Conservation (phyloP, 2,329 filamentous ascomycete species). For the Ophiocordyceps sinensis region DNA sequence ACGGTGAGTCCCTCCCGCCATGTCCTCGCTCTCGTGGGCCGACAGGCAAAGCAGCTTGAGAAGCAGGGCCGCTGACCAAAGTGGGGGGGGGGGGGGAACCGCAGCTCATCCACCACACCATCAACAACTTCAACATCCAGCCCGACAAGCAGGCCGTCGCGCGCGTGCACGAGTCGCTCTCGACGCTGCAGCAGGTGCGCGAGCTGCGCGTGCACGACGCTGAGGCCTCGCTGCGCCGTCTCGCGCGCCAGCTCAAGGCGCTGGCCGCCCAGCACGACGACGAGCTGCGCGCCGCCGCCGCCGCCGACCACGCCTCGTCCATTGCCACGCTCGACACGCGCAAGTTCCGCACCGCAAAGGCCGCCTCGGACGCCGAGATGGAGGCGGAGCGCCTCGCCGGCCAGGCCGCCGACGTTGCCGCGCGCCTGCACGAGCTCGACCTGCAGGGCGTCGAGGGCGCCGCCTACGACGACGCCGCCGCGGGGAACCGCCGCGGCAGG, state of each 20-base stretch:
- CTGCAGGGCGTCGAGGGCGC: slow-evolving; percentile 70
- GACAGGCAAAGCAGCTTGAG: not conserved
- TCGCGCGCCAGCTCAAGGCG: slow-evolving; percentile 62
- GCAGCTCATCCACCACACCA: slow-evolving; percentile 58
- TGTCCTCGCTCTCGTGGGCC: not conserved
- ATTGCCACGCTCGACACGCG: slow-evolving; percentile 82
- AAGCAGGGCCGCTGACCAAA: not conserved
- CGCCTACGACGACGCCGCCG: slow-evolving; percentile 3
- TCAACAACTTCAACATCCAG: slow-evolving; percentile 86
- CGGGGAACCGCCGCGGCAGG: slow-evolving; percentile 13
- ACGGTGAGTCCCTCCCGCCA: slow-evolving; percentile 41
- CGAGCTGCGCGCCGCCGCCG: slow-evolving; percentile 60
- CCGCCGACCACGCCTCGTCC: slow-evolving; percentile 64
- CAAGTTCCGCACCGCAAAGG: slow-evolving; percentile 91
- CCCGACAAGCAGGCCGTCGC: slow-evolving; percentile 75
- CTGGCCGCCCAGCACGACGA: slow-evolving; percentile 60
- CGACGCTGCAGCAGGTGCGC: slow-evolving; percentile 72
- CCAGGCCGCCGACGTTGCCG: slow-evolving; percentile 61
- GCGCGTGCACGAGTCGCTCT: slow-evolving; percentile 72
- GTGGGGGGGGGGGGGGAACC: not conserved
- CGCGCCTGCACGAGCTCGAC: slow-evolving; percentile 68
- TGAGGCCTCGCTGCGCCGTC: slow-evolving; percentile 52
- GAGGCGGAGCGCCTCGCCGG: slow-evolving; percentile 84
- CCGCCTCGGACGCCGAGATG: slow-evolving; percentile 75
- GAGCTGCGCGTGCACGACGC: slow-evolving; percentile 60